Conservation (phyloP, 371 early-diverging fungal species). For the Mucor sp. region DNA sequence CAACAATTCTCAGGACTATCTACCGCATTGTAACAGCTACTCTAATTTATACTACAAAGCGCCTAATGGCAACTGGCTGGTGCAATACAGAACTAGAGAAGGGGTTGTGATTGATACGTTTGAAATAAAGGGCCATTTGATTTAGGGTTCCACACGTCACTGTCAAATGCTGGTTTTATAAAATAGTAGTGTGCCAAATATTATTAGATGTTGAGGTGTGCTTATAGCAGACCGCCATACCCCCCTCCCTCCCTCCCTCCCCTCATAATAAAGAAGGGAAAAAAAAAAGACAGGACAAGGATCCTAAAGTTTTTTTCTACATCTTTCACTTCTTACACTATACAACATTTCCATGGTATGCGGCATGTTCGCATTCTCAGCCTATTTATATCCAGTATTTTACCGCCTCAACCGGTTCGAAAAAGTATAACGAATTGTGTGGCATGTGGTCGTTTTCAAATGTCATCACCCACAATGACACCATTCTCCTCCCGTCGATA, state of each 20-base stretch:
- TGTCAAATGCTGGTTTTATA: constrained; percentile 1
- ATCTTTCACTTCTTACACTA: neutral
- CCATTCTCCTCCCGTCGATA: neutral
- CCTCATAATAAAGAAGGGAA: neutral
- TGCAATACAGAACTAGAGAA: constrained; percentile 3
- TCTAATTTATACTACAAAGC: neutral
- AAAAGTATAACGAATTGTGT: constrained; percentile 8
- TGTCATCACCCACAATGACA: neutral
- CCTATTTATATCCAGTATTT: constrained; percentile 10
- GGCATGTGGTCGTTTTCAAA: constrained; percentile 14
- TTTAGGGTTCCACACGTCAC: constrained; percentile 4
- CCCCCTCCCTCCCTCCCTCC: neutral
- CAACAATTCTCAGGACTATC: neutral
- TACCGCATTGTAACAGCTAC: neutral
- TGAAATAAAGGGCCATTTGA: neutral
- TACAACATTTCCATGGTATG: constrained; percentile 9
- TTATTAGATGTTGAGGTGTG: neutral
- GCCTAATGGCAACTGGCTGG: constrained; percentile 3
- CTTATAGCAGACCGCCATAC: neutral
- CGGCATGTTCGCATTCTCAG: constrained; percentile 24
- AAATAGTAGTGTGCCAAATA: no score
- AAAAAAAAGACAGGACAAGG: neutral
- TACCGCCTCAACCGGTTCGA: neutral
- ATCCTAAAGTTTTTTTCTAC: neutral
- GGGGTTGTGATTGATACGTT: neutral